These are phyloP conservation scores for Botrytis paeoniae DNA, from an alignment of 2,329 filamentous ascomycete genomes.

Conservation along the genomic window DNA sequence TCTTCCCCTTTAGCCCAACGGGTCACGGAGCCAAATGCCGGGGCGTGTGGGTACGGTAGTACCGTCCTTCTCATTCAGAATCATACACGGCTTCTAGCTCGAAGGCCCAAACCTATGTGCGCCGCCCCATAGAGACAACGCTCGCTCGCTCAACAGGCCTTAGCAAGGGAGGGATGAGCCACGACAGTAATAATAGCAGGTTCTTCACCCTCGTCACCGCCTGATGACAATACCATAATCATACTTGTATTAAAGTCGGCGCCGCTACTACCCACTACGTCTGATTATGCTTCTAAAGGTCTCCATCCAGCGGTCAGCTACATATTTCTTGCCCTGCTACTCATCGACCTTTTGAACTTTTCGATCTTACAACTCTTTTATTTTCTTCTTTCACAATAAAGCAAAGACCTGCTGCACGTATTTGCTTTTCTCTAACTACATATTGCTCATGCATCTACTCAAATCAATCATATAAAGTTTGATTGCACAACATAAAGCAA, in stretches of 20 bases:
- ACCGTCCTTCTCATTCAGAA: constrained; percentile 23
- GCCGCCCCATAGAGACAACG: constrained; percentile 20
- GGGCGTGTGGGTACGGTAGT: constrained; percentile 23
- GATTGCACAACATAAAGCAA: constrained; percentile 19
- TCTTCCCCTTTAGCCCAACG: constrained; percentile 22
- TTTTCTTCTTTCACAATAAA: constrained; percentile 13
- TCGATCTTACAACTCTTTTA: neutral
- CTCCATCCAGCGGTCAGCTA: constrained; percentile 21
- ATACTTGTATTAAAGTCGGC: constrained; percentile 17
- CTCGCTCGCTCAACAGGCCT: constrained; percentile 18
- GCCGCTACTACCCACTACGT: constrained; percentile 7
- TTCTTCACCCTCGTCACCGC: constrained; percentile 20
- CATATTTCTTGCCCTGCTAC: constrained; percentile 17
- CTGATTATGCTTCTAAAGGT: constrained; percentile 8
- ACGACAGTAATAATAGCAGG: constrained; percentile 16
- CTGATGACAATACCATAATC: neutral
- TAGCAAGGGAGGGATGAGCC: constrained; percentile 21
- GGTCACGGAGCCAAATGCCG: constrained; percentile 29
- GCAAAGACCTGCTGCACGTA: constrained; percentile 9
- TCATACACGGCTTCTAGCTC: constrained; percentile 24
- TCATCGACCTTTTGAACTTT: neutral
- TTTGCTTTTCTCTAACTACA: constrained; percentile 14
- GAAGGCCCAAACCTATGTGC: constrained; percentile 18
- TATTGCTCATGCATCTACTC: constrained; percentile 9
- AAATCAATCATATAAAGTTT: constrained; percentile 19